Base-by-base conservation (phyloP, 352 stramenopile genomes). In the Phytophthora pisi region DNA sequence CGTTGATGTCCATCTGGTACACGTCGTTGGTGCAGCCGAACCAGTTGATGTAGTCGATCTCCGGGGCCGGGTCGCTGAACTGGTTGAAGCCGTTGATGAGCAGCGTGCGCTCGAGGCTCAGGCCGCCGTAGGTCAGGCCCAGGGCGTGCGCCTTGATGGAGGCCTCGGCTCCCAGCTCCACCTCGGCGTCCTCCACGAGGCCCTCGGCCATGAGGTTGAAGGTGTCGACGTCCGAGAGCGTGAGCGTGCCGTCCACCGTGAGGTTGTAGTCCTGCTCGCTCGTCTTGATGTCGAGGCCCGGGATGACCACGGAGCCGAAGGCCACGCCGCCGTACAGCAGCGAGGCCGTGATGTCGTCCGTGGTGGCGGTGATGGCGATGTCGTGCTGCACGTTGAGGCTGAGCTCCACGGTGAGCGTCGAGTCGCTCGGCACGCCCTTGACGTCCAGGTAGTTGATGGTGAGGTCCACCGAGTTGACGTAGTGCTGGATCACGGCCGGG, bases 401-500 rank as follows among this genome's bases (percentile, higher is more conserved):
- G 5, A 93, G 51, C 63, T 88, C 75, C 2, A 90, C 76, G 26
- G 65, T 79, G 28, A 88, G 60, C 7, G 61, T 62, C 34, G 70
- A 67, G 49, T 70, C 77, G 30, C 64, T 72, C 18, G 72, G 55
- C 31, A 91, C 66, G 28, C 56, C 59, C 57, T 79, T 76, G 52
- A 91, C 75, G 68, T 91, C 85, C 51, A 93, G 57, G 65, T 89
- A 85, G 72, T 91, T 91, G 61, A 91, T 66, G 10, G 59, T 65
- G 40, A 93, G 49, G 24, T 80, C 54, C 51, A 90, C 82, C 24
- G 81, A 71, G 70, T 91, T 74, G 43, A 78, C 72, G 61, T 85
- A 81, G 50, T 78, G 75, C 64, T 93, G 81, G 70, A 91, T 89
- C 34, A 91, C 62, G 20, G 76, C 72, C 36, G 70, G 72, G 50